Base-by-base conservation (phyloP, 2,329 filamentous ascomycete species). In the Cercospora zeae-maydis region DNA sequence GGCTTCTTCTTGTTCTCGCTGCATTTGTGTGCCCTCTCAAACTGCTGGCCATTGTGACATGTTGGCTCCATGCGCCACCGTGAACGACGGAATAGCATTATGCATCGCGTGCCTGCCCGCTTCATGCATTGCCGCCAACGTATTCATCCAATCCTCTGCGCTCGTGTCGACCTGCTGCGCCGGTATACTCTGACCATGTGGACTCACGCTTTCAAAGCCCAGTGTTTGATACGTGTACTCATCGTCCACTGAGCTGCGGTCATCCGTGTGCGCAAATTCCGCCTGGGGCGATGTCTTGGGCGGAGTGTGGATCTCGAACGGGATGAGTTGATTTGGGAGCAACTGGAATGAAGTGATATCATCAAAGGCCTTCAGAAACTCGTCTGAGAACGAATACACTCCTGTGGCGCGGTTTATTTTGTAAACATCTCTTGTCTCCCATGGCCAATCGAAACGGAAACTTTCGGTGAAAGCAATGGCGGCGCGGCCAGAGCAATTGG, bases 371-470 rank as follows among this genome's bases (percentile, higher is more conserved):
- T 58, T 53, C 37, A 63, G 49, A 27, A 66, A 68, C 34, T 42
- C 57, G 36, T 68, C 61, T 2, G 64, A 66, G 37, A 68, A 56
- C 4, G 61, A 65, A 53, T 61, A 68, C 37, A 66, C 16, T n/a
- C 64, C 66, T 14, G 64, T 68, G 16, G 55, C 34, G 14, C 56
- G 49, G 31, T 68, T 66, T 37, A 66, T 49, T 27, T 65, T 68
- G 55, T 66, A 69, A 24, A 59, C 51, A 21, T 69, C 67, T 21
- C 67, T 60, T 19, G 66, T 13, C 33, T 67, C 65, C 54, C 62
- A 69, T 11, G 64, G 61, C 67, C 63, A 66, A 37, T 58, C 56
- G 52, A 69, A 69, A 45, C 64, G 66, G 53, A 67, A 67, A 51
- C 51, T 64, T 53, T 68, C 63, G n/a, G 62, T 63, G 19, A 64